Base-by-base conservation (phyloP, 768 basidiomycete species). In the Boletus subcaerulescens region DNA sequence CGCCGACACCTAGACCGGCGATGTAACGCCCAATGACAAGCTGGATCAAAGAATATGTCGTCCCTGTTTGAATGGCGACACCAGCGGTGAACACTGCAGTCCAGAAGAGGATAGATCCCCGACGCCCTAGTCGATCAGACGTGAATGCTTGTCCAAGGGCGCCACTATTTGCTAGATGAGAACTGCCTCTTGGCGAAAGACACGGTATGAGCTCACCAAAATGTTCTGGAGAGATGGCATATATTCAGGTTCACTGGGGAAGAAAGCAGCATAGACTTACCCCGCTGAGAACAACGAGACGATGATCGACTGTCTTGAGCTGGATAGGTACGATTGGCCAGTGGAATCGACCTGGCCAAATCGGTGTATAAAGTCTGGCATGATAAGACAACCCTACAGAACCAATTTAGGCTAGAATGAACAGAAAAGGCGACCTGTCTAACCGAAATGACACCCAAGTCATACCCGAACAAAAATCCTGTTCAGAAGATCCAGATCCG, bases 261-360 rank as follows among this genome's bases (percentile, higher is more conserved):
- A 20, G 40, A 48, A 8, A 33, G 7, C 9, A 45, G 29, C 14
- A 2, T 42, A 5, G 9, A 36, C 48, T 32, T 64, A 84, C 84
- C 87, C 88, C 26, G 87, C 89, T 18, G 87, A 89, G 7, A 91
- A 74, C 4, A 90, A 76, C 8, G 88, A 91, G 0, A 89, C 89
- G 50, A 91, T 91, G 47, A 90, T 86, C 0, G 86, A 86, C 63
- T 89, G 86, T 35, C 87, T 76, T 24, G 81, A 80, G 55, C 80
- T 79, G 3, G 83, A 80, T 11, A 92, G 71, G 55, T 80, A 73
- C 47, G 72, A 72, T 33, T 71, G 59, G 4, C 86, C 86, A 56
- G 80, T 64, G 3, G 66, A 61, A 45, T 71, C 77, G 4, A 76
- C 48, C 61, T 82, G 73, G 32, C 87, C 89, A 63, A 91, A 90